Percentiles rank a stretch among this genome's conserved stretches.
These are phyloP conservation scores for Hamigera avellanea DNA, from an alignment of 495 filamentous ascomycete genomes.

Conservation along the genomic window DNA sequence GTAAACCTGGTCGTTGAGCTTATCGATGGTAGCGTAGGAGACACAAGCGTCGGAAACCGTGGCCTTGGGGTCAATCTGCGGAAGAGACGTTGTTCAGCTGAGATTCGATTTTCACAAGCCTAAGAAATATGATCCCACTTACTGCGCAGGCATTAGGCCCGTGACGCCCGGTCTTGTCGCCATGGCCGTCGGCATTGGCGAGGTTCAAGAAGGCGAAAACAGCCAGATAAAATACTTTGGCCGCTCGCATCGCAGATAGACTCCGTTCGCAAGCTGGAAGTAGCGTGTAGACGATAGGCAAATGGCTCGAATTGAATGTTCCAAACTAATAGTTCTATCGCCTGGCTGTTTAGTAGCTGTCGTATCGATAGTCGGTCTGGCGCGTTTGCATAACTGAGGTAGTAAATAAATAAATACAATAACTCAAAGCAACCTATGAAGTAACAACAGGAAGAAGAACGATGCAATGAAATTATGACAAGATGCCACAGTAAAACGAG, in stretches of 20 bases:
- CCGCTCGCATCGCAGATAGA: slow-evolving; percentile 47
- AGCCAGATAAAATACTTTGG: slow-evolving; percentile 62
- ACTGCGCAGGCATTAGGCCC: slow-evolving; percentile 54
- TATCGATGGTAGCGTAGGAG: slow-evolving; percentile 80
- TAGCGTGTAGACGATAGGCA: background rate
- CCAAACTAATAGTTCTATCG: no score
- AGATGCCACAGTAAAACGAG: background rate
- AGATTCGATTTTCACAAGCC: background rate
- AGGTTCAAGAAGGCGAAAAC: slow-evolving; percentile 60
- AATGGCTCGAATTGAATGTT: background rate
- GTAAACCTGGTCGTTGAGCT: slow-evolving; percentile 64
- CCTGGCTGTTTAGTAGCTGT: no score
- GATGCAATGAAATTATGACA: background rate
- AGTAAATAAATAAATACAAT: no score
- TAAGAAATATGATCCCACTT: slow-evolving; percentile 22
- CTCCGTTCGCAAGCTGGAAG: background rate
- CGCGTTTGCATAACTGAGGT: no score
- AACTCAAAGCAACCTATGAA: background rate
- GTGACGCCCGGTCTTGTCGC: slow-evolving; percentile 23
- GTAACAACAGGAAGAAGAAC: no score
- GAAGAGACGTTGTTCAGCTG: background rate
- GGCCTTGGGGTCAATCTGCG: slow-evolving; percentile 50
- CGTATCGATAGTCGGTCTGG: no score
- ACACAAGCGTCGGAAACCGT: slow-evolving; percentile 82
- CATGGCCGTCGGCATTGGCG: slow-evolving; percentile 27